These are phyloP conservation scores for Sarocladium strictum DNA, from an alignment of 2,329 filamentous ascomycete species.

Conservation along the genomic window DNA sequence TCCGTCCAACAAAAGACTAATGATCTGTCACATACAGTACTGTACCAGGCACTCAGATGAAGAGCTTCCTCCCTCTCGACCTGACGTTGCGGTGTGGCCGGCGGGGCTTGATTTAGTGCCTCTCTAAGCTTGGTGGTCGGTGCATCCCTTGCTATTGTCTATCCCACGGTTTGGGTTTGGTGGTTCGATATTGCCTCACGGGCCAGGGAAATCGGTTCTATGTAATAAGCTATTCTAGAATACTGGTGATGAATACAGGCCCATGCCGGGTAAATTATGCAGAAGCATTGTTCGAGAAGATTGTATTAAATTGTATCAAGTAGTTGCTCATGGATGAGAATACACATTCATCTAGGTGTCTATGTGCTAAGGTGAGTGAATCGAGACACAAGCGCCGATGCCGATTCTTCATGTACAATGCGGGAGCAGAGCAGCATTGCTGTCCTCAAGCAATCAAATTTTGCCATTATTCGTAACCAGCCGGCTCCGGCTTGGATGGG, in stretches of 20 bases:
- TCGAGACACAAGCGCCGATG: too few species aligned
- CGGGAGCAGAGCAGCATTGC: not conserved
- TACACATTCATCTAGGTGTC: too few species aligned
- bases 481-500: conserved; percentile 43
- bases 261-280: not conserved
- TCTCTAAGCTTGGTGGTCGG: not conserved
- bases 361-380: too few species aligned
- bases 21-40: not conserved
- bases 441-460: not conserved
- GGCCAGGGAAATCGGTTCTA: too few species aligned
- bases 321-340: too few species aligned
- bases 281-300: too few species aligned
- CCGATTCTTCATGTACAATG: too few species aligned
- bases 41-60: not conserved
- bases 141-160: not conserved
- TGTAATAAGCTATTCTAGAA: not conserved
- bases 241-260: not conserved
- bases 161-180: too few species aligned
- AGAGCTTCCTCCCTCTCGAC: not conserved
- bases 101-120: not conserved
- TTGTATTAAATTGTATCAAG: too few species aligned
- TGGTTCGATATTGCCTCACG: too few species aligned
- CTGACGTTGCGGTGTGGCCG: not conserved
- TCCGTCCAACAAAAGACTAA: too few species aligned
- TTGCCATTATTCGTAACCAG: conserved; percentile 34